These are phyloP conservation scores for Xylaria sp. DNA, from an alignment of 2,329 filamentous ascomycete genomes.

Conservation along the genomic window DNA sequence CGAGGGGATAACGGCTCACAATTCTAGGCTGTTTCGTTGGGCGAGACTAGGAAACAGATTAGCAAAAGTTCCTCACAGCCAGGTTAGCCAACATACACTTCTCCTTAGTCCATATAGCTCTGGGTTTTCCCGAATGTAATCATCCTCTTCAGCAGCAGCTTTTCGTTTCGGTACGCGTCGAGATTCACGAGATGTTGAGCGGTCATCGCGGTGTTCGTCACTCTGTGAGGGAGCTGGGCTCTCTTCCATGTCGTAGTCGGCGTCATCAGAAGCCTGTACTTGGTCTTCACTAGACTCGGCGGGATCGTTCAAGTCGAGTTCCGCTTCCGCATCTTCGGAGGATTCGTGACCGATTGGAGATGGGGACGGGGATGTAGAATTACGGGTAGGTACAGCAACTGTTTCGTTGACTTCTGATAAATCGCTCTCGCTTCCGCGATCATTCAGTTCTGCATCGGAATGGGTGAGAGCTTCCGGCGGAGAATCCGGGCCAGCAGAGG, in stretches of 20 bases:
- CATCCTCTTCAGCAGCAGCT: conserved; percentile 74
- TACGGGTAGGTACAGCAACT: conserved; percentile 56
- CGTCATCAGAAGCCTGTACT: conserved; percentile 70
- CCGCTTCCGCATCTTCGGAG: conserved; percentile 52
- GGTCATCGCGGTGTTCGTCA: conserved; percentile 61
- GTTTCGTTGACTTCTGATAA: conserved; percentile 76
- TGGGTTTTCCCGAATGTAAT: conserved; percentile 89
- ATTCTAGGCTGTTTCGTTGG: conserved; percentile 68
- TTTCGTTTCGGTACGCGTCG: conserved; percentile 79
- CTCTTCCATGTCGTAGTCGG: conserved; percentile 80
- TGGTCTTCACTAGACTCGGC: conserved; percentile 60
- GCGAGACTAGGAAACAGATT: conserved; percentile 60
- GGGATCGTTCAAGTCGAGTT: conserved; percentile 50
- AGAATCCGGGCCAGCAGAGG: conserved; percentile 74
- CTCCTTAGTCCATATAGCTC: conserved; percentile 93
- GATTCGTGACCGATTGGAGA: conserved; percentile 53
- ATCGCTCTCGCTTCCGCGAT: conserved; percentile 75
- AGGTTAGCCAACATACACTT: conserved; percentile 72
- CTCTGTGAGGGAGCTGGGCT: conserved; percentile 63
- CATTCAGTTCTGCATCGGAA: conserved; percentile 52
- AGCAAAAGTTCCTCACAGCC: conserved; percentile 44
- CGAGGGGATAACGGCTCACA: conserved; percentile 55
- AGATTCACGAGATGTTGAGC: conserved; percentile 78
- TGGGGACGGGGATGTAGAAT: conserved; percentile 57
- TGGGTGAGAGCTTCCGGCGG: conserved; percentile 64